phyloP scores from a whole-genome alignment of 2,329 filamentous ascomycete genomes.

The Chaetomium olivaceum region DNA sequence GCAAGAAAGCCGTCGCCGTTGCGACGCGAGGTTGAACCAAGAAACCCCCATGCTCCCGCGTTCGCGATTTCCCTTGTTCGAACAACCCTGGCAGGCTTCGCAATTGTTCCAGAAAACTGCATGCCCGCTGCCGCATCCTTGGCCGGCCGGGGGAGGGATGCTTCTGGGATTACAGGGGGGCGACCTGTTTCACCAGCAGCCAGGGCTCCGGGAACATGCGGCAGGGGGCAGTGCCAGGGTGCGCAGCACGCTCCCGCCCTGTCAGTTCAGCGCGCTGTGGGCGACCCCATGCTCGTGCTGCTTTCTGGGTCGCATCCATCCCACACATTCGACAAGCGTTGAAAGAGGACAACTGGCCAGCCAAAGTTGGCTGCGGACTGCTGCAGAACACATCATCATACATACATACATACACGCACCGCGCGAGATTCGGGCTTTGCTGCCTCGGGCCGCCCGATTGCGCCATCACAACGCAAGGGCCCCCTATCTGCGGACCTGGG shows the following conservation, averaged over 20 bases:
- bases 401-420: no score
- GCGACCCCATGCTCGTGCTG: conserved; percentile 9
- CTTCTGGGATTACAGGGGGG: conserved; percentile 49
- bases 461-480: background rate
- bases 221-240: conserved; percentile 37
- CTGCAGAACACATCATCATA: conserved; percentile 28
- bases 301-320: conserved; percentile 15
- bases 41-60: conserved; percentile 16
- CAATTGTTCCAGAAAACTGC: conserved; percentile 46
- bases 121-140: conserved; percentile 47
- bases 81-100: conserved; percentile 31
- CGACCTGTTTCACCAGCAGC: conserved; percentile 54
- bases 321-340: conserved; percentile 8
- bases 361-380: conserved; percentile 31
- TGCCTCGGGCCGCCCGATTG: background rate
- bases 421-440: background rate
- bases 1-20: conserved; percentile 7
- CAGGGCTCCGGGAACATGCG: conserved; percentile 42
- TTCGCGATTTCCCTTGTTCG: conserved; percentile 16
- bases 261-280: conserved; percentile 8
- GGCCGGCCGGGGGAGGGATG: conserved; percentile 43
- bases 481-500: conserved; percentile 2
- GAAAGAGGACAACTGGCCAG: conserved; percentile 6
- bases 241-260: conserved; percentile 33
- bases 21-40: conserved; percentile 7